Evolutionary conservation across 2,329 filamentous ascomycete species (phyloP), one percentile per base, ranked within the genome.

Genomic region (Scedosporium aurantiacum): DNA sequence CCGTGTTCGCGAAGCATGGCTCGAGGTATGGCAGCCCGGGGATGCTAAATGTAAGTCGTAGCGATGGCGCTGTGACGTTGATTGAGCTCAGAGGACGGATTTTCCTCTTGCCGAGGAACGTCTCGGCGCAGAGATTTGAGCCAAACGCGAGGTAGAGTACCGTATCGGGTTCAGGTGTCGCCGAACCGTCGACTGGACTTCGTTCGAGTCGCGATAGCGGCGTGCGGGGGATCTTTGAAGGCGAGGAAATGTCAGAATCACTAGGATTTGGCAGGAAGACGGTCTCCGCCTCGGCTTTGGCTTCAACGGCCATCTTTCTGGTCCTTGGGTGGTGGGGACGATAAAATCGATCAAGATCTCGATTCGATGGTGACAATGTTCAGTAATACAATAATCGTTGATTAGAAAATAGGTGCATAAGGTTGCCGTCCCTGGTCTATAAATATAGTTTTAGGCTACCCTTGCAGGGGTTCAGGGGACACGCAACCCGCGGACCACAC

Each of bases 1-100:
- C 82, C 2, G 87, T 88, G 68, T 96, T 96, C 62, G 91, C 91
- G 71, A 97, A 97, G 72, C 93, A 96, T 0, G 94, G 93, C 73
- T 97, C 94, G 12, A 75, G 70, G 75, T 97, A 97, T 0, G 94
- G 90, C 0, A 97, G 69, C 1, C 91, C 93, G 0, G 91, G 84
- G 0, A 97, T 82, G 70, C 94, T 88, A 72, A 99, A 97, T 5
- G 86, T 89, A 60, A 99, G 78, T 58, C 83, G 80, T 57, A 97
- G 78, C 4, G 83, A 81, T 0, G 94, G 94, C 2, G 91, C 90
- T 4, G 88, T 82, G 6, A 96, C 93, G 69, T 91, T 91, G 69
- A 92, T 75, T 65, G 89, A 83, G 45, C 90, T 91, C 14, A 97
- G 68, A 0, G 94, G 94, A 27, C 82, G 83, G 74, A 97, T 93